These are phyloP conservation scores for Saccharomycopsis microspora DNA, from an alignment of 805 yeast genomes.

Conservation along the genomic window DNA sequence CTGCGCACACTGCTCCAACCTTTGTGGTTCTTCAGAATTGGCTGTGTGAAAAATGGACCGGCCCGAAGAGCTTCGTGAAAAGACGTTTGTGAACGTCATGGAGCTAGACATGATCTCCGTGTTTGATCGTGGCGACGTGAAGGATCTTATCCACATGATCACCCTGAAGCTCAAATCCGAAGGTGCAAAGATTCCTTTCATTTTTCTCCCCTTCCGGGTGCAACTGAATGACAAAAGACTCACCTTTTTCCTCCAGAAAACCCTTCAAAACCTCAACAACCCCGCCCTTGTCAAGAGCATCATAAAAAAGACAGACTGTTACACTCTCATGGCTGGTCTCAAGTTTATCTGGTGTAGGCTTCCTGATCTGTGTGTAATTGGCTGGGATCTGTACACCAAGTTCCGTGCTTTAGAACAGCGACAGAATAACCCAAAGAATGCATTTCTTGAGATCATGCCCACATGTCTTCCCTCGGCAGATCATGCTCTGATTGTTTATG, in stretches of 20 bases:
- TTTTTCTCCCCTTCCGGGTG: conserved; percentile 70
- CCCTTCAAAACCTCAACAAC: conserved; percentile 29
- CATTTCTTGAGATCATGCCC: conserved; percentile 77
- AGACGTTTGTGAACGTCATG: conserved; percentile 15
- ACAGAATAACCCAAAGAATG: conserved; percentile 54
- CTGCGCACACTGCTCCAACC: too few relatives aligned
- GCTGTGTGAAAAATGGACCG: background rate
- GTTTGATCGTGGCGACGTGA: conserved; percentile 54
- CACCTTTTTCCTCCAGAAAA: conserved; percentile 39
- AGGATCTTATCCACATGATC: conserved; percentile 54
- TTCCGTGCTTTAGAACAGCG: conserved; percentile 56
- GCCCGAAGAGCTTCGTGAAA: conserved; percentile 3
- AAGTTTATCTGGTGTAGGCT: conserved; percentile 83
- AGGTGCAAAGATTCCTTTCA: conserved; percentile 62
- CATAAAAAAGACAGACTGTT: conserved; percentile 47
- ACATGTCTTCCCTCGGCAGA: conserved; percentile 72
- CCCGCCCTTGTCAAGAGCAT: conserved; percentile 25
- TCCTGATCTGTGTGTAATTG: conserved; percentile 68
- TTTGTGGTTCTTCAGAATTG: background rate
- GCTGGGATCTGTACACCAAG: conserved; percentile 74
- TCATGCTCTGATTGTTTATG: conserved; percentile 83
- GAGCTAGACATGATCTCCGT: conserved; percentile 21
- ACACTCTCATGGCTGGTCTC: conserved; percentile 59
- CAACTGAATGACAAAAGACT: conserved; percentile 51
- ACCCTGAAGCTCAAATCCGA: conserved; percentile 62